Percentiles rank a stretch among this genome's conserved stretches.
Conservation (phyloP, 2,329 filamentous ascomycete genomes). For the Colletotrichum agaves region DNA sequence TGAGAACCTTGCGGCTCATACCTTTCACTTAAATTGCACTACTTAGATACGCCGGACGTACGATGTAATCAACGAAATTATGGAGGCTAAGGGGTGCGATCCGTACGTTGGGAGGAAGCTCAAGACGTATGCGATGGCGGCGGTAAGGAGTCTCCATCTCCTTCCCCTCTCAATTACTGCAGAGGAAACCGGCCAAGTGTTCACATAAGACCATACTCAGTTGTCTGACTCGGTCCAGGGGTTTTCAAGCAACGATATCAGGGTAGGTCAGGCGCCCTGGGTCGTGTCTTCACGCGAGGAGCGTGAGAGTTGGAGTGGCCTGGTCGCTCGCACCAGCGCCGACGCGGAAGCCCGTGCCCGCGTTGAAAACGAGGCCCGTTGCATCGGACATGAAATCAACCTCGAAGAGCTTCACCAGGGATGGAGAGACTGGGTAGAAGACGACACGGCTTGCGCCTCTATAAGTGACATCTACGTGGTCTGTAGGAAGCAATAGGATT, state of each 20-base stretch:
- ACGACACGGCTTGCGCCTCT: not conserved
- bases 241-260: not conserved
- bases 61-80: not conserved
- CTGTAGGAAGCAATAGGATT: not conserved
- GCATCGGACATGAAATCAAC: constrained; percentile 1
- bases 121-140: not conserved
- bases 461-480: not conserved
- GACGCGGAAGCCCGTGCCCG: not conserved
- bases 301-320: not conserved
- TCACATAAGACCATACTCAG: accelerated
- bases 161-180: not conserved
- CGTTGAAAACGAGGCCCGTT: not conserved
- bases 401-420: not conserved
- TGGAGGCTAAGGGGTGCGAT: not conserved
- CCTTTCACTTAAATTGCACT: not conserved
- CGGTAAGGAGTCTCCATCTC: not conserved
- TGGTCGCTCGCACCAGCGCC: constrained; percentile 1
- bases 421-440: not conserved
- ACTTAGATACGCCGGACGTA: not conserved
- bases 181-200: not conserved
- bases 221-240: not conserved
- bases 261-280: not conserved
- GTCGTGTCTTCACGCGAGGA: not conserved
- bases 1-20: not conserved
- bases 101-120: not conserved